Percentiles rank a stretch among this genome's conserved stretches.
Conservation (phyloP, 176 grass and related monocot species). For the Lolium perenne region DNA sequence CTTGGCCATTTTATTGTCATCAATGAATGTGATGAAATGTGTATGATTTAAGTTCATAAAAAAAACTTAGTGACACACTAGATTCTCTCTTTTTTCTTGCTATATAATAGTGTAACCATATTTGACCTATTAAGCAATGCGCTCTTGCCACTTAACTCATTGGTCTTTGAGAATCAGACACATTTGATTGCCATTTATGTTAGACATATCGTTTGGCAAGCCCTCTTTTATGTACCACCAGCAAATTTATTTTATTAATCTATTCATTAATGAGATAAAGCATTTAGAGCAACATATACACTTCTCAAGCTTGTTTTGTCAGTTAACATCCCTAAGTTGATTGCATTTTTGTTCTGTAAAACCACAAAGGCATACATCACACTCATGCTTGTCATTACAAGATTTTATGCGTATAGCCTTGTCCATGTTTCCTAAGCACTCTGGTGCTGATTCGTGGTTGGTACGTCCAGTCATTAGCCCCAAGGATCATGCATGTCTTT, state of each 20-base stretch:
- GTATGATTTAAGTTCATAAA: neutral
- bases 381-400: neutral
- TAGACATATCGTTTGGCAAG: neutral
- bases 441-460: neutral
- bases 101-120: neutral
- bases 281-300: neutral
- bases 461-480: neutral
- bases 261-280: conserved; percentile 11
- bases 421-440: conserved; percentile 1
- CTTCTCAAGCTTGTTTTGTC: too few relatives aligned
- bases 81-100: neutral
- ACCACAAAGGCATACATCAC: neutral
- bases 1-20: neutral
- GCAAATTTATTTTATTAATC: neutral
- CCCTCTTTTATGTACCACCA: neutral
- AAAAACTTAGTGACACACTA: neutral
- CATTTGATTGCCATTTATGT: neutral
- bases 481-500: conserved; percentile 4
- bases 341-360: neutral
- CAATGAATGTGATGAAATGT: conserved; percentile 24
- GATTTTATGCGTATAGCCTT: neutral
- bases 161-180: neutral
- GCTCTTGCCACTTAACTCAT: neutral
- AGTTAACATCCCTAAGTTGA: too few relatives aligned
- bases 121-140: neutral